Percentiles rank a stretch among this genome's conserved stretches.
phyloP scores from a whole-genome alignment of 306 rosid genomes.

The Hippophae rhamnoides region DNA sequence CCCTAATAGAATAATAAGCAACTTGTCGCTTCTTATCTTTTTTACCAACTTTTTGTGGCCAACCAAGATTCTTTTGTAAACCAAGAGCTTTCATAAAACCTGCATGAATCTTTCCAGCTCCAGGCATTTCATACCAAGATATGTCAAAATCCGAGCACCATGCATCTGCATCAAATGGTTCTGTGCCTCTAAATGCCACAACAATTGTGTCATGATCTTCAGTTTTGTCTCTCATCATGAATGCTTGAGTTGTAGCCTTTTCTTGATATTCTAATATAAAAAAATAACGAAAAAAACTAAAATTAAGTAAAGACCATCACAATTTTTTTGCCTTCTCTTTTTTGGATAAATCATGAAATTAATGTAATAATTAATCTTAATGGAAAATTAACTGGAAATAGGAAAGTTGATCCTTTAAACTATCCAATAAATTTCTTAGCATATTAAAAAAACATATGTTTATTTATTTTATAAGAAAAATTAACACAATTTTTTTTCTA shows the following conservation, averaged over 20 bases:
- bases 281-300: neutral
- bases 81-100: constrained; percentile 86
- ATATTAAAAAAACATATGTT: too few species aligned
- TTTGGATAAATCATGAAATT: too few species aligned
- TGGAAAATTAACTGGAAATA: too few species aligned
- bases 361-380: too few species aligned
- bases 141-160: constrained; percentile 76
- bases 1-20: constrained; percentile 45
- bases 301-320: too few species aligned
- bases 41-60: constrained; percentile 29
- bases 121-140: constrained; percentile 58
- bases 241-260: constrained; percentile 51
- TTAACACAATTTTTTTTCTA: too few species aligned
- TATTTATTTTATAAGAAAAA: too few species aligned
- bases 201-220: constrained; percentile 40
- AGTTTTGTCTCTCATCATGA: constrained; percentile 37
- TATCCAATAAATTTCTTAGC: too few species aligned
- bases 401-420: too few species aligned
- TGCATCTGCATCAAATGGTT: constrained; percentile 61
- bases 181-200: constrained; percentile 74
- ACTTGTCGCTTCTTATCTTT: constrained; percentile 10
- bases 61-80: constrained; percentile 37
- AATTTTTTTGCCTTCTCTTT: too few species aligned
- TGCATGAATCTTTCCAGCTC: constrained; percentile 53
- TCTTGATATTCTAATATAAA: constrained; percentile 45